phyloP scores from a whole-genome alignment of 78 protist genomes.

The Tieghemostelium lacteum region DNA sequence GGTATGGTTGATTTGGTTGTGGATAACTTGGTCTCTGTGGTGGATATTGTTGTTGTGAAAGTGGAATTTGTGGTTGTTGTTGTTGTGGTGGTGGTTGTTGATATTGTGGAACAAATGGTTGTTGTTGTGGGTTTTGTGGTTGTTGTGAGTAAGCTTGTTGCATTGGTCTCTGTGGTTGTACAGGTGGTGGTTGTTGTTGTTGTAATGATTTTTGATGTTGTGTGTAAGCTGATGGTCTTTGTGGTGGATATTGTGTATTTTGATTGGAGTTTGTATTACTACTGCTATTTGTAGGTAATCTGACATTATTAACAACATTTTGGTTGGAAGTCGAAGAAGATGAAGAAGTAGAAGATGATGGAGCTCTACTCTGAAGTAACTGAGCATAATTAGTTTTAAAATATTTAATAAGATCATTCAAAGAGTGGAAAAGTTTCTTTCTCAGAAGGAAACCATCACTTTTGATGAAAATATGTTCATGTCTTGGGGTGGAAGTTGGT shows the following conservation, averaged over 20 bases:
- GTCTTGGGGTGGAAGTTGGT: slow-evolving; percentile 29
- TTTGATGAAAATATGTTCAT: slow-evolving; percentile 57
- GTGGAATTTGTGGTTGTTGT: slow-evolving; percentile 1
- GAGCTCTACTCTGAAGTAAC: neutral
- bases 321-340: neutral
- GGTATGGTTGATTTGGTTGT: neutral
- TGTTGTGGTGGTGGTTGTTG: slow-evolving; percentile 21
- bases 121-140: neutral
- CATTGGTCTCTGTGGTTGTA: neutral
- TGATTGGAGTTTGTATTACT: no score
- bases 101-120: slow-evolving; percentile 3
- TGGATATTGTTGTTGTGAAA: slow-evolving; percentile 3
- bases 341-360: neutral
- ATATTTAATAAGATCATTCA: slow-evolving; percentile 52
- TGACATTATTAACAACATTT: neutral
- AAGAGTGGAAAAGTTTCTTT: slow-evolving; percentile 18
- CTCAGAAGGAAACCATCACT: slow-evolving; percentile 67
- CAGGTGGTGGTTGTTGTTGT: slow-evolving; percentile 31
- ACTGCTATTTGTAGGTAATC: neutral
- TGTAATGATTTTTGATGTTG: neutral
- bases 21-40: neutral
- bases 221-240: neutral
- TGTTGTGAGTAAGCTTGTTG: neutral
- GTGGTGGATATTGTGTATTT: neutral
- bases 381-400: slow-evolving; percentile 69